Conservation (phyloP, 2,329 filamentous ascomycete genomes). For the Colletotrichum sidae region DNA sequence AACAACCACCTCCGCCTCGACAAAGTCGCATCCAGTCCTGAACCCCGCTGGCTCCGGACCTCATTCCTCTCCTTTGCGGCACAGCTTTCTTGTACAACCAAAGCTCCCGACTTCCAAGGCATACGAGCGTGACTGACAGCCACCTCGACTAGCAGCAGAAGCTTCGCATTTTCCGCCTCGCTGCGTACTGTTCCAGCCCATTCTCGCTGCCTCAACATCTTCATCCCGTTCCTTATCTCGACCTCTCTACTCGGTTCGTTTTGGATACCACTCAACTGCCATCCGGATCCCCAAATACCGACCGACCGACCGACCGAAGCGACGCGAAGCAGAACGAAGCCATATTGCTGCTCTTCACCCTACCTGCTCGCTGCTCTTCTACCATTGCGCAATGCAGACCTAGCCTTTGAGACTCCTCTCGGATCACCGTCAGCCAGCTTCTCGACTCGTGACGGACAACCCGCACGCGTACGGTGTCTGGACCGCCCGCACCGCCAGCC, state of each 20-base stretch:
- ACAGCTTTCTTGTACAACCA: no score
- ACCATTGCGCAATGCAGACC: constrained; percentile 30
- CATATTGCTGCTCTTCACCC: constrained; percentile 12
- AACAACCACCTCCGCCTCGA: background rate
- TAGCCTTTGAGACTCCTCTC: constrained; percentile 16
- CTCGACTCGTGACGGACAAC: constrained; percentile 12
- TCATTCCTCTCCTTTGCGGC: constrained; percentile 16
- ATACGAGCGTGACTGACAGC: background rate
- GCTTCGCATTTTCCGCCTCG: background rate
- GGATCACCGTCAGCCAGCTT: constrained; percentile 22
- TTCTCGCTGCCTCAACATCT: background rate
- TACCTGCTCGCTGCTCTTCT: constrained; percentile 2
- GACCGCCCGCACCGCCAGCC: constrained; percentile 1
- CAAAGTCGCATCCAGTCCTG: constrained; percentile 24
- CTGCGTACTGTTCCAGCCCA: background rate
- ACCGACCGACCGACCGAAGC: constrained; percentile 9
- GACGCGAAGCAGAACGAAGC: constrained; percentile 13
- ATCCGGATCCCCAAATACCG: no score
- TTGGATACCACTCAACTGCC: constrained; percentile 16
- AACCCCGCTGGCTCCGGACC: constrained; percentile 31
- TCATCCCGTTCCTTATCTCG: constrained; percentile 4
- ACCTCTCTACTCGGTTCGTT: constrained; percentile 13
- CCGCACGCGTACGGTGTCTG: background rate
- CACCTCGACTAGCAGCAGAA: background rate
- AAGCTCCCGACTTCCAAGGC: no score